Conservation (phyloP, 1,284 basidiomycete genomes). For the Austroboletus novae-zelandiae region DNA sequence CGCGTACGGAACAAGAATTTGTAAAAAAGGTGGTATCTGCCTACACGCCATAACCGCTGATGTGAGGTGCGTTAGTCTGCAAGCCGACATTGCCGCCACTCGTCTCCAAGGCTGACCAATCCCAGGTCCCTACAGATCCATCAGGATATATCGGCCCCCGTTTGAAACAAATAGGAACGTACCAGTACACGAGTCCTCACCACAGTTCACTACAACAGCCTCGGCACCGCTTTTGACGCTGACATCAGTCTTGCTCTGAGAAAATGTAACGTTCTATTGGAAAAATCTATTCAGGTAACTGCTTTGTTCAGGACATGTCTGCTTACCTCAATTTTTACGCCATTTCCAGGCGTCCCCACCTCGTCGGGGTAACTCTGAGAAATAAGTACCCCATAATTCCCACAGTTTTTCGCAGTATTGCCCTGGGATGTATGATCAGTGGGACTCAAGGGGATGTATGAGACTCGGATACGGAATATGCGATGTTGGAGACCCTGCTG, state of each 20-base stretch:
- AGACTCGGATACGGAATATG: conserved; percentile 34
- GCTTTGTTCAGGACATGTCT: neutral
- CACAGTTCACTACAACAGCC: conserved; percentile 45
- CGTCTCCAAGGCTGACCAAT: conserved; percentile 48
- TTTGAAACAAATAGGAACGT: neutral
- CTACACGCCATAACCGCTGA: conserved; percentile 36
- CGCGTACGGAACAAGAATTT: no score
- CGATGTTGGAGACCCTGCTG: conserved; percentile 41
- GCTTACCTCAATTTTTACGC: conserved; percentile 35
- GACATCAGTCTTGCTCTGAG: conserved; percentile 35
- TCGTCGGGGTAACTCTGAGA: conserved; percentile 46
- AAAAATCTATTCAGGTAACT: no score
- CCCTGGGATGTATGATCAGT: conserved; percentile 27
- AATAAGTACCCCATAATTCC: conserved; percentile 45
- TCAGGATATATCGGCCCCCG: neutral
- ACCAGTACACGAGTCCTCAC: conserved; percentile 43
- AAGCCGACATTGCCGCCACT: conserved; percentile 43
- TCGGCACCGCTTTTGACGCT: conserved; percentile 36
- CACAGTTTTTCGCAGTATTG: conserved; percentile 42
- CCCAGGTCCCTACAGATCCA: conserved; percentile 44
- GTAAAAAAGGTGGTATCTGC: no score
- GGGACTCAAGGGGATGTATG: neutral
- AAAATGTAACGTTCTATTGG: conserved; percentile 41
- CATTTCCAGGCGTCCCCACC: conserved; percentile 46
- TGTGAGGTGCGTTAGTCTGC: conserved; percentile 37